Conservation (phyloP, 257 asterid genomes). For the Thymus mandschuricus region DNA sequence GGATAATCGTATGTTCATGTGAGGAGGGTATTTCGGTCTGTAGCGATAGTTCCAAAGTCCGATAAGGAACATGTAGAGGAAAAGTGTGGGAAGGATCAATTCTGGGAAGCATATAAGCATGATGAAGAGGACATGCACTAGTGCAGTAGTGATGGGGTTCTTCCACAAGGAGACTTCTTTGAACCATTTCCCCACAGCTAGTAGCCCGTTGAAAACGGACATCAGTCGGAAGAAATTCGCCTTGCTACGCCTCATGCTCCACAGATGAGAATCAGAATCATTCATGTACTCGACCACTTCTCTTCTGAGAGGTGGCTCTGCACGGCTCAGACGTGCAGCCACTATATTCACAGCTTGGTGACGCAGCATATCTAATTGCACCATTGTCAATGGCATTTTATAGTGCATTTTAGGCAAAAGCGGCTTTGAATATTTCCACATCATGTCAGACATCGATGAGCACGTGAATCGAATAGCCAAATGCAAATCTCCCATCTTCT, state of each 20-base stretch:
- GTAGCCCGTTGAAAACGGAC: conserved; percentile 59
- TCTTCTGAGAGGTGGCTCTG: conserved; percentile 86
- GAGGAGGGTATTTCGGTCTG: conserved; percentile 82
- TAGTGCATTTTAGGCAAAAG: conserved; percentile 93
- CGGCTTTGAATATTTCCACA: conserved; percentile 70
- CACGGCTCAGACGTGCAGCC: conserved; percentile 75
- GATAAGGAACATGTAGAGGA: conserved; percentile 73
- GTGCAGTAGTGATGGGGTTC: conserved; percentile 67
- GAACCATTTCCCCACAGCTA: conserved; percentile 70
- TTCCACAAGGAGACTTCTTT: conserved; percentile 81
- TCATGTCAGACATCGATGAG: conserved; percentile 63
- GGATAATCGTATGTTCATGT: conserved; percentile 78
- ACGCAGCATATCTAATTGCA: conserved; percentile 76
- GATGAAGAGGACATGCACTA: conserved; percentile 76
- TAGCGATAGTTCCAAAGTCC: conserved; percentile 81
- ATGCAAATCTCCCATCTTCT: conserved; percentile 94
- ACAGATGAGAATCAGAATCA: conserved; percentile 79
- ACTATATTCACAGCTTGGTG: conserved; percentile 77
- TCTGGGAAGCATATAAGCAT: conserved; percentile 77
- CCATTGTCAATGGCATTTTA: conserved; percentile 58
- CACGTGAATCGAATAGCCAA: conserved; percentile 86
- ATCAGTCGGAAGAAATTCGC: conserved; percentile 78
- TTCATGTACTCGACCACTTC: conserved; percentile 86
- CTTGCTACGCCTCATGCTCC: conserved; percentile 98
- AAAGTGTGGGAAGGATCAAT: conserved; percentile 71